Evolutionary conservation across 306 rosid species (phyloP), one percentile per base, ranked within the genome.

Genomic region (Glycine tomentella): DNA sequence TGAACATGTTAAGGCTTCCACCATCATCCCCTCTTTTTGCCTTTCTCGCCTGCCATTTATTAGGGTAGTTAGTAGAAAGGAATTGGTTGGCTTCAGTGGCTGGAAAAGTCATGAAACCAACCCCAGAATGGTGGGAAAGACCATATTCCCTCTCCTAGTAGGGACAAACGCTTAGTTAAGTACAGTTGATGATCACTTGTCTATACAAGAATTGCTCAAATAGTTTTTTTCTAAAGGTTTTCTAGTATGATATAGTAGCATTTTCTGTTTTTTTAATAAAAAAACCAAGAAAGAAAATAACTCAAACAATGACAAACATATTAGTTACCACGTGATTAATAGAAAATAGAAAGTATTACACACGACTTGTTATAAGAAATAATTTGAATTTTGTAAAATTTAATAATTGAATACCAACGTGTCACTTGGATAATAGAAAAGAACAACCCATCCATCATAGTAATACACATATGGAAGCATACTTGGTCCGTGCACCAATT

Each of bases 21-120:
- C 3, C 12, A 53, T 51, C 31, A 72, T 9, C 53, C 45, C 11
- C 40, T 50, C 15, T 5, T 64, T 8, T 55, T 71, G 16, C 25
- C 65, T 56, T 64, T 6, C 48, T 38, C 7, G 7, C 44, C 31
- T 55, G 11, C 8, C 84, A 86, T 83, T 88, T 72, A 90, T 82
- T 75, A 42, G 50, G 80, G 84, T 81, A 9, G 90, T 79, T 88
- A 73, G 86, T 3, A 44, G 84, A 70, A 77, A 62, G 46, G 61
- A 81, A 79, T 58, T 61, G 20, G 78, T 61, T 72, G 62, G 17
- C 57, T 76, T 51, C 48, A 52, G 38, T 80, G 38, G 56, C 64
- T 42, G 59, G 65, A 1, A 20, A 16, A 57, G 71, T 9, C 34
- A 76, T 64, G 38, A 69, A 85, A 14, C 74, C 73, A 52, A 76